Evolutionary conservation across 371 early-diverging fungal species (phyloP).

Genomic region (Coemansia sp.): DNA sequence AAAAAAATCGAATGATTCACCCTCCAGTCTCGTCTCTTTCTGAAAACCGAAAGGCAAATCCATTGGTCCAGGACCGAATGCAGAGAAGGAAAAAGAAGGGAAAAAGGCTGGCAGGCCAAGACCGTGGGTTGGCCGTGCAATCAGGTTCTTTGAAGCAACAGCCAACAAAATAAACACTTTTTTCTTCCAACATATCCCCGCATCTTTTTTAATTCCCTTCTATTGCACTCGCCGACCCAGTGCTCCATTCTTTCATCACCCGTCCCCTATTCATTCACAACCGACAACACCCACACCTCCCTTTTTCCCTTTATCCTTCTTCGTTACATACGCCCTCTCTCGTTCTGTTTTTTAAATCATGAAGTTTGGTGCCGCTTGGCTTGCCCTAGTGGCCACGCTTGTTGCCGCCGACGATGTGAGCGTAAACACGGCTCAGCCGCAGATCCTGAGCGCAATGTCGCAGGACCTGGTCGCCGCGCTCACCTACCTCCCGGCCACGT

Average conservation of each 20-base stretch:
- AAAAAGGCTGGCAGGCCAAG: no score
- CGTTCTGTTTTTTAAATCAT: no score
- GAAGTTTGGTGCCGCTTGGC: slow-evolving; percentile 3
- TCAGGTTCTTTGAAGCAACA: no score
- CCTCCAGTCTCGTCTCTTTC: neutral
- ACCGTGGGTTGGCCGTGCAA: no score
- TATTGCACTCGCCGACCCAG: no score
- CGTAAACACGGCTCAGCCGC: neutral
- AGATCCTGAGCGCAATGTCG: neutral
- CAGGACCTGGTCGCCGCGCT: slow-evolving; percentile 5
- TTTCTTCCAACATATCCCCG: neutral
- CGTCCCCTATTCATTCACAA: neutral
- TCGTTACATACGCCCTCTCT: neutral
- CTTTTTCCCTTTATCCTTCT: neutral
- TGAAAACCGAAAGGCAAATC: slow-evolving; percentile 1
- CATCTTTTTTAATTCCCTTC: neutral
- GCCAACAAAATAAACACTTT: no score
- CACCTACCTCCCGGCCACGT: neutral
- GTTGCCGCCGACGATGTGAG: neutral
- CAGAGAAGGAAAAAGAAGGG: no score
- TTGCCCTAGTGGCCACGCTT: slow-evolving; percentile 6
- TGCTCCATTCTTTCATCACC: slow-evolving; percentile 3
- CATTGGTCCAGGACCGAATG: no score
- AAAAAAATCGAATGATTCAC: neutral
- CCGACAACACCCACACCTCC: neutral